Base-by-base conservation (phyloP, 2,329 filamentous ascomycete species). In the Leptographium wingfieldii region DNA sequence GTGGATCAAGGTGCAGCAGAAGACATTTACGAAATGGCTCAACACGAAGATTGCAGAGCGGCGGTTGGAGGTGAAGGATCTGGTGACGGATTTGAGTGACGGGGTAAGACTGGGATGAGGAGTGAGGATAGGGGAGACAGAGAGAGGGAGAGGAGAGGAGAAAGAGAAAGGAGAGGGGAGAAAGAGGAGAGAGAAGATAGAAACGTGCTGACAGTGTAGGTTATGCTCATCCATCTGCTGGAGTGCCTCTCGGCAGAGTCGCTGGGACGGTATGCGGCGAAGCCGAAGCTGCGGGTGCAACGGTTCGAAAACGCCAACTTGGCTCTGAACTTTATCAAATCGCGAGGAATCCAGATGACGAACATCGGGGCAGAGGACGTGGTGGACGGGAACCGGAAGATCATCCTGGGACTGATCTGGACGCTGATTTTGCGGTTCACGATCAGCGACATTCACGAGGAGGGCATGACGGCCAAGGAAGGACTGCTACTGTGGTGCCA, bases 11-110 rank as follows among this genome's bases (percentile, higher is more conserved):
- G 91, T 96, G 74, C 92, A 97, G 78, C 88, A 97, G 74, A 99
- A 97, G 82, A 99, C 94, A 33, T 99, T 99, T 74, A 96, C 92
- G 62, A 99, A 97, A 89, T 99, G 94, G 94, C 83, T 99, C 66
- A 99, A 99, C 75, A 95, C 90, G 68, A 99, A 99, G 76, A 78
- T 99, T 68, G 86, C 88, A 72, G 81, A 78, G 63, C 84, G 92
- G 66, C 77, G 86, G 60, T 76, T 96, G 64, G 85, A 86, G 68
- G 89, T 97, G 69, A 86, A 90, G 69, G 90, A 96, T 73, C 80
- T 99, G 60, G 90, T 95, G 63, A 80, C 80, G 63, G 94, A 97
- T 74, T 83, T 99, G 61, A 92, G 90, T 69, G 92, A 97, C 76
- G 94, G 94, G 68, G 92, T 95, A 80, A 73, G 88, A 40, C 6